These are phyloP conservation scores for Holtermanniella nyarrowii DNA, from an alignment of 768 basidiomycete species.

Conservation along the genomic window DNA sequence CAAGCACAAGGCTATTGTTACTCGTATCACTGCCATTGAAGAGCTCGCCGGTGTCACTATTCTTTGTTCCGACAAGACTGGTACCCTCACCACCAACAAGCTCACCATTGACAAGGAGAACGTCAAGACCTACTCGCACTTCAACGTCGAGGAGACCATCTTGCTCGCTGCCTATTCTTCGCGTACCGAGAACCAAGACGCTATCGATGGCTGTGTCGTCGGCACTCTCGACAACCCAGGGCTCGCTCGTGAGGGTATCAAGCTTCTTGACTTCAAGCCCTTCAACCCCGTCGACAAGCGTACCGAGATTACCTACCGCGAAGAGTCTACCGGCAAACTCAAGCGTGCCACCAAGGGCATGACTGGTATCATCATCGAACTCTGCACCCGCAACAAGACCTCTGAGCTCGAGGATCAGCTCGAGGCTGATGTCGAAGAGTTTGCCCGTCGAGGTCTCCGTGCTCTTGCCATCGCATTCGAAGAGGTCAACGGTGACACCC, in stretches of 20 bases:
- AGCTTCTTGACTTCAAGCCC: constrained; percentile 95
- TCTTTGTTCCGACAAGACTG: constrained; percentile 97
- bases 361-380: constrained; percentile 97
- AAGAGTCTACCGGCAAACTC: constrained; percentile 75
- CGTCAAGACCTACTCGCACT: constrained; percentile 79
- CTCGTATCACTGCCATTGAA: constrained; percentile 98
- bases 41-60: constrained; percentile 98
- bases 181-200: constrained; percentile 98
- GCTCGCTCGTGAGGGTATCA: constrained; percentile 82
- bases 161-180: constrained; percentile 91
- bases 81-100: constrained; percentile 97
- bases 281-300: constrained; percentile 99
- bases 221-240: constrained; percentile 59
- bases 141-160: constrained; percentile 80
- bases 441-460: constrained; percentile 89
- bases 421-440: constrained; percentile 92
- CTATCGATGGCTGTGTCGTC: constrained; percentile 83
- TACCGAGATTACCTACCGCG: constrained; percentile 95
- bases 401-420: constrained; percentile 81
- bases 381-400: constrained; percentile 95
- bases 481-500: constrained; percentile 73
- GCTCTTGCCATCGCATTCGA: constrained; percentile 93
- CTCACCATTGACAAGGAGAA: constrained; percentile 91
- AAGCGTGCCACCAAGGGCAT: constrained; percentile 99
- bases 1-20: constrained; percentile 98